Base-by-base conservation (phyloP, 2,329 filamentous ascomycete species). In the Aspergillus hiratsukae region DNA sequence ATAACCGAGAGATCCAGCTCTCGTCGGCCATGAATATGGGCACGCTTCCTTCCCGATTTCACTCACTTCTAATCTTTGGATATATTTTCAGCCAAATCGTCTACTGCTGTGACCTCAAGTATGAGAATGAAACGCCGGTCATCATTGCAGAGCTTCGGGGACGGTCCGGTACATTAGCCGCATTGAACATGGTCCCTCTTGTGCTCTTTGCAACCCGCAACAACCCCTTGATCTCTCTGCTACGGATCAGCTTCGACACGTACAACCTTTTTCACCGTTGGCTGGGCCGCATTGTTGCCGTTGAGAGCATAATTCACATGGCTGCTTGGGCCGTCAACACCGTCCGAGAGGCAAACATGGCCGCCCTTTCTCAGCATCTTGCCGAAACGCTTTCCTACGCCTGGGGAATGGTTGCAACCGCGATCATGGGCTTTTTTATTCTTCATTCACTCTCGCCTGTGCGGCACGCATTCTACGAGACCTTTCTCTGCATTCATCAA, bases 191-290 rank as follows among this genome's bases (percentile, higher is more conserved):
- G 84, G 85, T 99, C 29, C 92, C 94, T 4, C 85, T 97, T 31
- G 83, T 97, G 66, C 83, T 97, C 61, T 83, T 97, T 56, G 91
- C 92, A 14, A 87, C 91, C 37, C 88, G 94, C 69, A 97, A 97
- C 79, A 99, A 97, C 76, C 90, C 91, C 8, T 80, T 97, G 49
- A 97, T 97, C 68, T 74, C 80, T 3, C 73, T 95, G 29, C 81
- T 97, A 56, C 85, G 88, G 65, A 88, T 97, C 71, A 93, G 90
- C 72, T 99, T 97, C 76, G 94, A 97, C 73, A 95, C 92, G 0
- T 97, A 95, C 81, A 97, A 97, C 72, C 85, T 94, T 7, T 78
- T 94, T 51, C 90, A 95, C 72, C 84, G 90, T 61, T 95, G 90
- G 89, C 83, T 90, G 59, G 90, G 89, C 27, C 83, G 90, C 25